Base-by-base conservation (phyloP, 1,284 basidiomycete genomes). In the Leccinum brunneo-olivaceum region DNA sequence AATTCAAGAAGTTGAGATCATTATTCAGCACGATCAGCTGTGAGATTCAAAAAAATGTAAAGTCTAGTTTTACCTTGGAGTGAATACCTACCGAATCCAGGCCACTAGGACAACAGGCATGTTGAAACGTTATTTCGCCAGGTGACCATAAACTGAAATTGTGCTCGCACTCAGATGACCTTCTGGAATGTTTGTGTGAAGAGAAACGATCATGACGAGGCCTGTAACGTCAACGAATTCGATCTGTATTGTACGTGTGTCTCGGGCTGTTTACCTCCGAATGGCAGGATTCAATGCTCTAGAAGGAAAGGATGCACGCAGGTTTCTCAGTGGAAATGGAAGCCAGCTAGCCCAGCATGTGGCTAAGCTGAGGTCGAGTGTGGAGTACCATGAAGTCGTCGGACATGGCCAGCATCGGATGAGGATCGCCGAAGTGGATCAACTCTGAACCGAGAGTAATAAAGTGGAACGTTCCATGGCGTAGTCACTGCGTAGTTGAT, bases 401-500 rank as follows among this genome's bases (percentile, higher is more conserved):
- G 15, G 3, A 15, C 21, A 28, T 18, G 6, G 19, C 34, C 11
- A 28, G 8, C 20, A 32, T 49, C 39, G 47, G 48, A 42, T 27
- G 23, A 33, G 37, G 34, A 35, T 32, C 7, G 35, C 51, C 51
- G 51, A 53, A 48, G 4, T 7, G 30, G 41, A 29, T 53, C 33
- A 53, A 43, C 37, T 27, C 43, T 54, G 49, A 52, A 28, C 44
- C 54, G 33, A 44, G 30, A 8, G 28, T 21, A 44, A 44, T 36
- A 9, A 7, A n/a, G n/a, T n/a, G n/a, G n/a, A n/a, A n/a, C n/a
- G 5, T 21, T 21, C 21, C 21, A n/a, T n/a, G 21, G 21, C 7
- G 21, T 21, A 21, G 21, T 21, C 21, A 21, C 21, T 21, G 21
- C 21, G 5, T 21, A 21, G 21, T 7, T 21, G 21, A 21, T 21